A percentile compares a stretch with the other conserved stretches of the same genome.
These are phyloP conservation scores for Aspergillus avenaceus DNA, from an alignment of 495 filamentous ascomycete species.

Conservation along the genomic window DNA sequence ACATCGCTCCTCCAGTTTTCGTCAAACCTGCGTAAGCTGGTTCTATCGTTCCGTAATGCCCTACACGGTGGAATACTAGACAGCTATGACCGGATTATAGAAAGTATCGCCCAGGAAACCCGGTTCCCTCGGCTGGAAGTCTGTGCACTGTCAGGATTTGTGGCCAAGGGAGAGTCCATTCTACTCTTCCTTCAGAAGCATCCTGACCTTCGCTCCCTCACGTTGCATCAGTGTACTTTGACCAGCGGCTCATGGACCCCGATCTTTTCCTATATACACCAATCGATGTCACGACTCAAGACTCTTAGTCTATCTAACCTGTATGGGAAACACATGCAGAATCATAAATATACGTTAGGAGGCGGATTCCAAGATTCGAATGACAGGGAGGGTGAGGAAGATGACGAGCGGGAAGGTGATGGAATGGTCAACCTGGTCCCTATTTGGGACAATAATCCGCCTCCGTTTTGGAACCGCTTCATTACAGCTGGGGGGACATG, in stretches of 20 bases:
- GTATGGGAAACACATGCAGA: slow-evolving; percentile 1
- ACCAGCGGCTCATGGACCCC: slow-evolving; percentile 6
- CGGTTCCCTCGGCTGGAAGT: neutral
- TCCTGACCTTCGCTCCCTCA: slow-evolving; percentile 2
- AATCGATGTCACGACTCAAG: neutral
- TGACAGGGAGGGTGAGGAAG: too few species aligned
- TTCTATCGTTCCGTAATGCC: neutral
- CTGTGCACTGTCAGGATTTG: neutral
- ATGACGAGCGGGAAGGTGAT: too few species aligned
- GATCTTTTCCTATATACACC: slow-evolving; percentile 1
- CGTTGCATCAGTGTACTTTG: neutral
- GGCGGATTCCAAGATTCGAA: too few species aligned
- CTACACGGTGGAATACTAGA: neutral
- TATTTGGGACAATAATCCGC: too few species aligned
- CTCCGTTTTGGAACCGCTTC: too few species aligned
- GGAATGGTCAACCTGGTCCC: too few species aligned
- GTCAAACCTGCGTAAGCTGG: neutral
- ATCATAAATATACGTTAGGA: too few species aligned
- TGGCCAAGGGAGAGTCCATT: neutral
- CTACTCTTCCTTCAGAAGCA: slow-evolving; percentile 3
- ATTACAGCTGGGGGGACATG: too few species aligned
- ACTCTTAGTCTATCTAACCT: neutral
- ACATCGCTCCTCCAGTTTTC: neutral
- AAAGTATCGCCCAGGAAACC: slow-evolving; percentile 5
- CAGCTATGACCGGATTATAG: neutral